Evolutionary conservation across 345 rosid genomes (phyloP).

Genomic region (Citrus sinensis): DNA sequence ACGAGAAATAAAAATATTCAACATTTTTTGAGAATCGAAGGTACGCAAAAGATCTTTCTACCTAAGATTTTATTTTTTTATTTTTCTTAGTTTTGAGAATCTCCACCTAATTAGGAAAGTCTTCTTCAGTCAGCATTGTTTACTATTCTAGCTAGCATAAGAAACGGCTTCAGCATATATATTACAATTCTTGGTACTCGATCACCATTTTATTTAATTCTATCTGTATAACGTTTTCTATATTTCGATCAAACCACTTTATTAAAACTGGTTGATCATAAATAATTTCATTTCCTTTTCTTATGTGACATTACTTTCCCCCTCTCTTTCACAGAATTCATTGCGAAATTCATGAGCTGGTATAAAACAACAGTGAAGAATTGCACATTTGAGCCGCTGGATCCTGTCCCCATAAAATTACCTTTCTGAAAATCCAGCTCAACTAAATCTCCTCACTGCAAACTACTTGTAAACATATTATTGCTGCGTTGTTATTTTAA

Average conservation of each 20-base stretch:
- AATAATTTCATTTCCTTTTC: no score
- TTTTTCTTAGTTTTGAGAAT: neutral
- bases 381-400: neutral
- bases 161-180: no score
- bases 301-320: neutral
- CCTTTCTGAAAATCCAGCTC: neutral
- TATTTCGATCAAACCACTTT: no score
- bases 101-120: no score
- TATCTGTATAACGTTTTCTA: no score
- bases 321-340: constrained; percentile 37
- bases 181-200: no score
- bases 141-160: no score
- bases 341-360: constrained; percentile 60
- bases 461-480: neutral
- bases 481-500: neutral
- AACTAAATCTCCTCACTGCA: neutral
- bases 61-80: neutral
- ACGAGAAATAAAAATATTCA: constrained; percentile 21
- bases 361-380: constrained; percentile 29
- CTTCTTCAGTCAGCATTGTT: no score
- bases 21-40: constrained; percentile 51
- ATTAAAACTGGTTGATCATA: no score
- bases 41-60: constrained; percentile 12
- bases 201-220: no score
- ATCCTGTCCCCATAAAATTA: neutral